Percentiles rank a stretch among this genome's conserved stretches.
phyloP scores from a whole-genome alignment of 768 basidiomycete species.

The Termitomyces sp. region DNA sequence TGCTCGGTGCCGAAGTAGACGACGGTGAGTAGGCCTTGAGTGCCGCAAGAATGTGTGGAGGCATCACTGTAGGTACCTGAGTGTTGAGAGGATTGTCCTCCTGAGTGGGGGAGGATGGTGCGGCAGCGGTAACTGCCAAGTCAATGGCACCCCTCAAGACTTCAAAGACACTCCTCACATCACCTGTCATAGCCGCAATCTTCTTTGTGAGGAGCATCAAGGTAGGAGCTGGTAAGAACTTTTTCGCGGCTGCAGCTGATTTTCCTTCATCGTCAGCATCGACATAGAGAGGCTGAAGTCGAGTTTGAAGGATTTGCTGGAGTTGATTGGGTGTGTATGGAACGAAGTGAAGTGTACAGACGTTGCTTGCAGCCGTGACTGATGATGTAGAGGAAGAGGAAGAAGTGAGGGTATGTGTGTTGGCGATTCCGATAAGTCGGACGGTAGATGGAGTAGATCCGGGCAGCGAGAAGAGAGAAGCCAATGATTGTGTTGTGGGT shows the following conservation, averaged over 20 bases:
- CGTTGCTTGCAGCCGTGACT: slow-evolving; percentile 33
- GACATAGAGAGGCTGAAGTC: slow-evolving; percentile 52
- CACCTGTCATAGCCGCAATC: slow-evolving; percentile 77
- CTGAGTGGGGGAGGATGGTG: slow-evolving; percentile 14
- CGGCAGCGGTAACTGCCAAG: slow-evolving; percentile 41
- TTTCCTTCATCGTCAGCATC: slow-evolving; percentile 26
- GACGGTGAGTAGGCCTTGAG: slow-evolving; percentile 67
- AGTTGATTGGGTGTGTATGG: slow-evolving; percentile 77
- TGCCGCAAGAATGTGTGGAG: slow-evolving; percentile 68
- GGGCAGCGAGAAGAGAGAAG: slow-evolving; percentile 67
- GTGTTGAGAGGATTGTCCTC: slow-evolving; percentile 34
- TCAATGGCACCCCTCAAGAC: slow-evolving; percentile 81
- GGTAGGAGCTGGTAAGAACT: slow-evolving; percentile 61
- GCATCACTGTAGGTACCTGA: slow-evolving; percentile 48
- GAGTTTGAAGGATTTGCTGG: slow-evolving; percentile 60
- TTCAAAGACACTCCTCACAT: slow-evolving; percentile 78
- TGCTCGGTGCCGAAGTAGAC: slow-evolving; percentile 25
- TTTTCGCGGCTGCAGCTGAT: slow-evolving; percentile 33
- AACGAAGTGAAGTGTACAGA: slow-evolving; percentile 73
- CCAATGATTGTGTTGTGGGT: slow-evolving; percentile 53
- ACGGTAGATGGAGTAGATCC: slow-evolving; percentile 47
- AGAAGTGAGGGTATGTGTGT: slow-evolving; percentile 80
- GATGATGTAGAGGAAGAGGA: slow-evolving; percentile 36
- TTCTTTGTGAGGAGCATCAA: slow-evolving; percentile 76
- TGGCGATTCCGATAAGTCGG: slow-evolving; percentile 83